A percentile compares a stretch with the other conserved stretches of the same genome.
These are phyloP conservation scores for Obelidium mucronatum DNA, from an alignment of 192 early-diverging fungal genomes.

Conservation along the genomic window DNA sequence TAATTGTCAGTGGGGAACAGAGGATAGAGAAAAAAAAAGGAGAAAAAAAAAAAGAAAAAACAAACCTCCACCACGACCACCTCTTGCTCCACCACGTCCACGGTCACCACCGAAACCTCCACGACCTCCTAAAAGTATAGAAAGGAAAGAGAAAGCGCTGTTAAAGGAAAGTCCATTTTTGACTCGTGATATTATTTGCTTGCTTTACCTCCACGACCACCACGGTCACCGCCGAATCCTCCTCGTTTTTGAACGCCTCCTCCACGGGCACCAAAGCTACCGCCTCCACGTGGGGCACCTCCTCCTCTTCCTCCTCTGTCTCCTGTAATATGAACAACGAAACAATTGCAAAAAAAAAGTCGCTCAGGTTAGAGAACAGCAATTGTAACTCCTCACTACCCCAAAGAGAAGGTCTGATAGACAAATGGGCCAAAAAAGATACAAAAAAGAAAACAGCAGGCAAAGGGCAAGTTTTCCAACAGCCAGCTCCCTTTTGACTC, in stretches of 20 bases:
- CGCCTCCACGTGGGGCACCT: conserved; percentile 37
- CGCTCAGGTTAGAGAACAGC: background rate
- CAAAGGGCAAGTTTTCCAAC: no score
- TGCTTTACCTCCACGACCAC: conserved; percentile 41
- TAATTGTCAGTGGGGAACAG: background rate
- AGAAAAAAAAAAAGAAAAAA: background rate
- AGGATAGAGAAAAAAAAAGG: background rate
- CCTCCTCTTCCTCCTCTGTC: conserved; percentile 39
- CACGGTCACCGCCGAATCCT: conserved; percentile 46
- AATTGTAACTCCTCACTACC: background rate
- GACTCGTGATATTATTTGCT: no score
- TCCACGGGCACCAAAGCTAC: conserved; percentile 38
- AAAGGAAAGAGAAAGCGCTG: background rate
- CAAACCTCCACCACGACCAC: conserved; percentile 57
- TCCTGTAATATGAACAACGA: conserved; percentile 23
- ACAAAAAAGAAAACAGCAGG: background rate
- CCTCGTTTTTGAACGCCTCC: conserved; percentile 40
- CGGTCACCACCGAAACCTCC: conserved; percentile 48
- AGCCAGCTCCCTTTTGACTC: no score
- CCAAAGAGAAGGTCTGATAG: background rate
- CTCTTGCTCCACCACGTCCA: conserved; percentile 46
- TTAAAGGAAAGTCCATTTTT: background rate
- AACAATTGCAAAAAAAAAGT: background rate
- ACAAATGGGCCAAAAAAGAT: background rate
- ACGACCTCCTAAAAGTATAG: conserved; percentile 27